Evolutionary conservation across 768 basidiomycete genomes (phyloP).

Genomic region (Candolleomyces eurysporus): DNA sequence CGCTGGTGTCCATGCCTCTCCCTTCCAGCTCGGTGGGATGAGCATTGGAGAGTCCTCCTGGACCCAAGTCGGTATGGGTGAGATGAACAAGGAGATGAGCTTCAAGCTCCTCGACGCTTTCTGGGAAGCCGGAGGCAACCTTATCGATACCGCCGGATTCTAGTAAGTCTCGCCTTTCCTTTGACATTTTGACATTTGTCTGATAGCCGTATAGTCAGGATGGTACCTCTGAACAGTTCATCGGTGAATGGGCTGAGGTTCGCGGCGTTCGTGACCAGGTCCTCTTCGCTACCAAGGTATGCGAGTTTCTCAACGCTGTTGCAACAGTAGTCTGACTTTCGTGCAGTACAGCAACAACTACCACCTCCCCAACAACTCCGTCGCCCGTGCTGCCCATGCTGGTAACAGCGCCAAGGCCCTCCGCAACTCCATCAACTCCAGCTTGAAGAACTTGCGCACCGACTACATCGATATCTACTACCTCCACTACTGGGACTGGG

Average conservation of each 20-base stretch:
- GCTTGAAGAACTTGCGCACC: conserved; percentile 42
- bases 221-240: conserved; percentile 36
- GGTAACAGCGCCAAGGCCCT: conserved; percentile 46
- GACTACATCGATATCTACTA: conserved; percentile 37
- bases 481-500: conserved; percentile 50
- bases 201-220: conserved; percentile 23
- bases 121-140: conserved; percentile 40
- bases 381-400: conserved; percentile 26
- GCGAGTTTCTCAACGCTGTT: neutral
- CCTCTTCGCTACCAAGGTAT: conserved; percentile 33
- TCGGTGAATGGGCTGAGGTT: conserved; percentile 43
- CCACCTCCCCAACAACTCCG: conserved; percentile 22
- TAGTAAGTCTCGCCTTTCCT: conserved; percentile 22
- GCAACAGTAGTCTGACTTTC: neutral
- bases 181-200: neutral
- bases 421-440: conserved; percentile 31
- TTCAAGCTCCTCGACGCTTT: conserved; percentile 43
- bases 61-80: conserved; percentile 25
- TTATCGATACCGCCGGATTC: conserved; percentile 41
- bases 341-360: conserved; percentile 25
- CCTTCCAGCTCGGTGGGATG: conserved; percentile 47
- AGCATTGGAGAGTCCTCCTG: conserved; percentile 44
- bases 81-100: conserved; percentile 35
- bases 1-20: conserved; percentile 49
- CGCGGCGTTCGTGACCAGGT: conserved; percentile 37